These are phyloP conservation scores for Teratosphaeria destructans DNA, from an alignment of 2,329 filamentous ascomycete genomes.

Conservation along the genomic window DNA sequence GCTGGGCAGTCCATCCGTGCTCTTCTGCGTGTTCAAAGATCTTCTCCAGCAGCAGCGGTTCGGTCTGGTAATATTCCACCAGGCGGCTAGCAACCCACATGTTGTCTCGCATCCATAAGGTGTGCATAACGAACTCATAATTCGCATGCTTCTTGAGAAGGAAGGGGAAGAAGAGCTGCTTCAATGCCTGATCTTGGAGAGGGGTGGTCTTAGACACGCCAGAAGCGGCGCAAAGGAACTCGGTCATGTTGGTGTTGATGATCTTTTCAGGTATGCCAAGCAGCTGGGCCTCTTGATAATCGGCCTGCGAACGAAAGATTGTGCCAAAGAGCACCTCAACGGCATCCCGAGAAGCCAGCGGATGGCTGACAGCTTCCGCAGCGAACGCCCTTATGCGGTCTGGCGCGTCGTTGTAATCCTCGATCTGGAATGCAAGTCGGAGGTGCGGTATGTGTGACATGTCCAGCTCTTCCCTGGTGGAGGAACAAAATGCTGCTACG, in stretches of 20 bases:
- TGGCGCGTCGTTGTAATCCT: conserved; percentile 52
- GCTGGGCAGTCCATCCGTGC: conserved; percentile 72
- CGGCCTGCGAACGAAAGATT: conserved; percentile 48
- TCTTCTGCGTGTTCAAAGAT: conserved; percentile 73
- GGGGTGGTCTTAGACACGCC: conserved; percentile 62
- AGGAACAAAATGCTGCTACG: conserved; percentile 72
- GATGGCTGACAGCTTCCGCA: conserved; percentile 64
- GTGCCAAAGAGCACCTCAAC: conserved; percentile 57
- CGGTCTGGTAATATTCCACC: conserved; percentile 61
- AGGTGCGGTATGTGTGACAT: conserved; percentile 75
- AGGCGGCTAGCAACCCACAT: conserved; percentile 76
- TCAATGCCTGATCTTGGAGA: conserved; percentile 64
- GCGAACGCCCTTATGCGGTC: conserved; percentile 51
- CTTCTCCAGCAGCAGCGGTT: conserved; percentile 55
- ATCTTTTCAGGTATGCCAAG: conserved; percentile 50
- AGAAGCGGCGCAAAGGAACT: conserved; percentile 69
- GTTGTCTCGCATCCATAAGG: conserved; percentile 82
- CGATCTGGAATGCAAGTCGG: conserved; percentile 60
- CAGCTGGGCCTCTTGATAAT: conserved; percentile 46
- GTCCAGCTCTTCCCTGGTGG: conserved; percentile 66
- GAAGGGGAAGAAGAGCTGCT: conserved; percentile 72
- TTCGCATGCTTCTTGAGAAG: conserved; percentile 66
- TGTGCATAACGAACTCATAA: conserved; percentile 81
- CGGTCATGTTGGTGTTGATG: conserved; percentile 62
- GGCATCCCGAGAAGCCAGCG: conserved; percentile 79